Evolutionary conservation across 805 yeast genomes (phyloP), one percentile per base, ranked within the genome.

Genomic region (Jamesozyma rosinii): DNA sequence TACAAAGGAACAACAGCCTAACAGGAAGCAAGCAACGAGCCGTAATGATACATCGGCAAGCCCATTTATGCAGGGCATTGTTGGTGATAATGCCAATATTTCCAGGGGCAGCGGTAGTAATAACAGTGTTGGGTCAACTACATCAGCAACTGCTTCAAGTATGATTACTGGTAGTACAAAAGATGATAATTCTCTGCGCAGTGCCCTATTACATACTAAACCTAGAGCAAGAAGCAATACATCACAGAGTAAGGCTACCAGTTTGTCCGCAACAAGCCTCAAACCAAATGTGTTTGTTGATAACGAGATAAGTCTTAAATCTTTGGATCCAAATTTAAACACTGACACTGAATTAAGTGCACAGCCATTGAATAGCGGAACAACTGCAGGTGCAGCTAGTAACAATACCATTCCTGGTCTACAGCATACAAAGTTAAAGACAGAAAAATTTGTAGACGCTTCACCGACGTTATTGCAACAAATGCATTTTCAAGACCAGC

Each of bases 181-280:
- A 19, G 32, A 19, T 19, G 32, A 31, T 19, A 20, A 11, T 11
- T 5, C 5, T 32, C n/a, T 32, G 9, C 11, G 11, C 19, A 44
- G 40, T 22, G 35, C 34, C n/a, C 5, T 43, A 4, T 50, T 47
- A n/a, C 49, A 46, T 37, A 30, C 31, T 4, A 33, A 49, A 26
- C 44, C 54, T 9, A 45, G 61, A 40, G 49, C 53, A 2, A 50
- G 59, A 34, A 56, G 62, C 34, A 53, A 51, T 41, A 53, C 62
- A 10, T 30, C 55, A 31, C 61, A 57, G 47, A 41, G 46, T 33
- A 49, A 44, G 26, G 29, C 11, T 11, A 24, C 29, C 11, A 24
- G 29, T 24, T 11, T 11, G 11, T 24, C 29, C 29, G 6, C 29
- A 24, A 24, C 29, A 24, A 24, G 29, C 11, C 11, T 24, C 6